These are phyloP conservation scores for Microthyrium microscopicum DNA, from an alignment of 2,329 filamentous ascomycete species.

Conservation along the genomic window DNA sequence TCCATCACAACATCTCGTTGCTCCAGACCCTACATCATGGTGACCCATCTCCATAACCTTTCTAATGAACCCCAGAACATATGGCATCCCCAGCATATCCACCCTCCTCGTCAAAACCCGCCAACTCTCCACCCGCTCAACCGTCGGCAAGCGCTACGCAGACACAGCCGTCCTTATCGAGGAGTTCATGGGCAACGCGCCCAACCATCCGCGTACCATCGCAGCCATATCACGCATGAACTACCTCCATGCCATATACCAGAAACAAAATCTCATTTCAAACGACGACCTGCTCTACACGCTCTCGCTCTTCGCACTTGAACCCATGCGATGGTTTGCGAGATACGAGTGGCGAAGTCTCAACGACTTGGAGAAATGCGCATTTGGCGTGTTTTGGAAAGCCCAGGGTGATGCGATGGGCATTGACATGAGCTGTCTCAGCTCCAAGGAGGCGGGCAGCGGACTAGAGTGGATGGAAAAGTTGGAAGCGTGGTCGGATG, in stretches of 20 bases:
- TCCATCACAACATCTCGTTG: neutral
- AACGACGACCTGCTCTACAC: constrained; percentile 51
- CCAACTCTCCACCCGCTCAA: constrained; percentile 13
- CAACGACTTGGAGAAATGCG: constrained; percentile 42
- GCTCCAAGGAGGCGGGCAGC: constrained; percentile 14
- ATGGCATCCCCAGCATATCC: constrained; percentile 21
- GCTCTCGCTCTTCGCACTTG: constrained; percentile 45
- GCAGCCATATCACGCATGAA: constrained; percentile 45
- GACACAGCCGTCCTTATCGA: constrained; percentile 18
- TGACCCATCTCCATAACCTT: too few relatives aligned
- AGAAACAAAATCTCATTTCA: constrained; percentile 39
- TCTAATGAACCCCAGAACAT: constrained; percentile 12
- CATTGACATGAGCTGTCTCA: constrained; percentile 35
- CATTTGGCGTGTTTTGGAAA: constrained; percentile 49
- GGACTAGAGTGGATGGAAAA: constrained; percentile 38
- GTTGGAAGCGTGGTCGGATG: constrained; percentile 31
- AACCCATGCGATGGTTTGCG: constrained; percentile 47
- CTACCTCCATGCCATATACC: constrained; percentile 42
- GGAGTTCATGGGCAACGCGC: constrained; percentile 16
- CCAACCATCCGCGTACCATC: constrained; percentile 18
- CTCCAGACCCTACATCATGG: neutral
- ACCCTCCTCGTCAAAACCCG: constrained; percentile 19
- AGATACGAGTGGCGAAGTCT: constrained; percentile 54
- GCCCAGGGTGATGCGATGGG: constrained; percentile 52
- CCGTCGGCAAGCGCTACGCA: constrained; percentile 12